phyloP scores from a whole-genome alignment of 2,329 filamentous ascomycete genomes.

The Arachnomyces sp. region DNA sequence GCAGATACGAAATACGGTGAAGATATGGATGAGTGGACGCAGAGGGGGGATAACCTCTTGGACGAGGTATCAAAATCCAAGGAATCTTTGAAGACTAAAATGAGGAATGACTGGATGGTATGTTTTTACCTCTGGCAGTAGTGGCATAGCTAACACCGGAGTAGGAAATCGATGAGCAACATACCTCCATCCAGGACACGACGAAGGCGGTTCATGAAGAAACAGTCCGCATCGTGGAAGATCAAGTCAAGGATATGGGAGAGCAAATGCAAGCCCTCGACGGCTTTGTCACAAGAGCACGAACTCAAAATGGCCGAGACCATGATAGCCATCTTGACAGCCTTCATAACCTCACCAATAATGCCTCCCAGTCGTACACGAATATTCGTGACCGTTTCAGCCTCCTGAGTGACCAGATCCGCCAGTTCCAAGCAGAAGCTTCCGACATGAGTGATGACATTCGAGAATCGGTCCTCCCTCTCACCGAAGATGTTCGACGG shows the following conservation, averaged over 20 bases:
- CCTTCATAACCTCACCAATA: conserved; percentile 56
- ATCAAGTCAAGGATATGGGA: conserved; percentile 78
- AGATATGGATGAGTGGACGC: conserved; percentile 66
- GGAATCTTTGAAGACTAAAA: conserved; percentile 68
- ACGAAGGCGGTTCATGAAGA: conserved; percentile 84
- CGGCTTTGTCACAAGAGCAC: conserved; percentile 77
- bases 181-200: conserved; percentile 71
- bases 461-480: conserved; percentile 51
- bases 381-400: conserved; percentile 64
- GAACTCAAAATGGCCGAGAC: conserved; percentile 69
- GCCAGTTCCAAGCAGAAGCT: conserved; percentile 61
- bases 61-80: conserved; percentile 64
- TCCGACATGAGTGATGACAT: conserved; percentile 51
- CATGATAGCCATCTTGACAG: conserved; percentile 61
- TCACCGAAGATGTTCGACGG: conserved; percentile 53
- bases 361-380: conserved; percentile 64
- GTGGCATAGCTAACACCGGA: conserved; percentile 11
- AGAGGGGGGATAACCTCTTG: conserved; percentile 59
- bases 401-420: conserved; percentile 58
- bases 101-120: conserved; percentile 80
- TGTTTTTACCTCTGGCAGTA: conserved; percentile 25
- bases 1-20: conserved; percentile 58
- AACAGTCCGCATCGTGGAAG: conserved; percentile 80
- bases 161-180: conserved; percentile 65
- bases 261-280: conserved; percentile 85